Conservation (phyloP, 2,329 filamentous ascomycete species). For the Helotiales sp. region DNA sequence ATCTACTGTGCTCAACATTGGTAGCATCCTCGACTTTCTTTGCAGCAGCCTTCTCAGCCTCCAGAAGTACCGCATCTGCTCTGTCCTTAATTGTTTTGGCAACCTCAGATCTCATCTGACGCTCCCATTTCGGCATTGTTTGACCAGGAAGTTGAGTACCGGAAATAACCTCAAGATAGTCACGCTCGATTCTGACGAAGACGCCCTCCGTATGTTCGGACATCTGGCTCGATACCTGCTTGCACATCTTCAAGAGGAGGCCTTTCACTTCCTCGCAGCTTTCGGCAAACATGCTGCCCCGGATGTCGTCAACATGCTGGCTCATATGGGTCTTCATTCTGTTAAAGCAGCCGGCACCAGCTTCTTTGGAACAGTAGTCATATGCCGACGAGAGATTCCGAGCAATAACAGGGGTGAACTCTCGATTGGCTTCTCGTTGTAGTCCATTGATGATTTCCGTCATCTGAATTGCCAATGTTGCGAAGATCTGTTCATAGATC, state of each 20-base stretch:
- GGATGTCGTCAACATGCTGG: constrained; percentile 48
- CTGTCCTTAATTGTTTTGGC: constrained; percentile 19
- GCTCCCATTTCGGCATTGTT: constrained; percentile 39
- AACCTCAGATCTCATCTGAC: constrained; percentile 38
- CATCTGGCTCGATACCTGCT: constrained; percentile 36
- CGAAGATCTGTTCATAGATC: constrained; percentile 49
- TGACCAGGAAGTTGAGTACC: constrained; percentile 36
- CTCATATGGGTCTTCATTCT: constrained; percentile 59
- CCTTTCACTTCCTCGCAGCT: constrained; percentile 49
- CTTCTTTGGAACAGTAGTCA: constrained; percentile 49
- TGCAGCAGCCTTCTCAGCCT: background rate
- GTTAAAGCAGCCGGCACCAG: constrained; percentile 51
- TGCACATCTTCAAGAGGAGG: constrained; percentile 47
- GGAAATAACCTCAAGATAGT: constrained; percentile 42
- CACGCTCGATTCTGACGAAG: constrained; percentile 41
- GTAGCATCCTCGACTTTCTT: constrained; percentile 1
- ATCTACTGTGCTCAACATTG: background rate
- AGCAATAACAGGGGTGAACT: constrained; percentile 56
- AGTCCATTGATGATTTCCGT: constrained; percentile 47
- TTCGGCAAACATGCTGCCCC: constrained; percentile 55
- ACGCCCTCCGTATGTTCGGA: constrained; percentile 40
- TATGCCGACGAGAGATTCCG: constrained; percentile 54
- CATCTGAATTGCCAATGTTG: constrained; percentile 44
- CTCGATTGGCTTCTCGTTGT: constrained; percentile 58
- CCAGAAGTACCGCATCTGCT: background rate